Conservation (phyloP, 202 grass and related monocot species). For the Cymbopogon flexuosus region DNA sequence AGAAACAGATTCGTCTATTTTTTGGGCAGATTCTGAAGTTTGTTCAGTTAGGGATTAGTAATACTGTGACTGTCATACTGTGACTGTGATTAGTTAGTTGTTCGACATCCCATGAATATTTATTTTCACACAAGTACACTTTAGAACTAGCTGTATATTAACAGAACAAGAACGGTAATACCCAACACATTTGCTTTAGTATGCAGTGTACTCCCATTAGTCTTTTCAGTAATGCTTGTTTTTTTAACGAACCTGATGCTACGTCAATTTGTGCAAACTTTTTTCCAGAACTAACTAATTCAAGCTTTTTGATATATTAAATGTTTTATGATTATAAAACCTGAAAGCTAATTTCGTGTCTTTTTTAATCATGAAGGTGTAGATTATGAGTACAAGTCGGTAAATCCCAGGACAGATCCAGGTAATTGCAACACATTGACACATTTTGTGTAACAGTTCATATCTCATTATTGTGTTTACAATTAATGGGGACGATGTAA, state of each 20-base stretch:
- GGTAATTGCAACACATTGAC: slow-evolving; percentile 14
- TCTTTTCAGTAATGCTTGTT: not conserved
- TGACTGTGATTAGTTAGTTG: not conserved
- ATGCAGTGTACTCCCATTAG: not conserved
- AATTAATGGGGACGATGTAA: not conserved
- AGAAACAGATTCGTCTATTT: not conserved
- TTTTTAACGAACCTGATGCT: not conserved
- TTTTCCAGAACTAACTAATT: not conserved
- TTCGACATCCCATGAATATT: not conserved
- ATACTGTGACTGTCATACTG: not conserved
- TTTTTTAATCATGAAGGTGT: slow-evolving; percentile 46
- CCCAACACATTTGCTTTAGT: not conserved
- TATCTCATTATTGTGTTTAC: not conserved
- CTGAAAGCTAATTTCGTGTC: not conserved
- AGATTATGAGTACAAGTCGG: slow-evolving; percentile 81
- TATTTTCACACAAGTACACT: not conserved
- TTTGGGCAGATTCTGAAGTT: not conserved
- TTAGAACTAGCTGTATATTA: not conserved
- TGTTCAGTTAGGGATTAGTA: not conserved
- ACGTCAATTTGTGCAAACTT: not conserved
- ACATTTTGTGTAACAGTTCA: not conserved
- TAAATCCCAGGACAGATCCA: slow-evolving; percentile 54
- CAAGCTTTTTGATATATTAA: not conserved
- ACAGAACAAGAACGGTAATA: not conserved
- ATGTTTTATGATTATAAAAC: not conserved